Conservation (phyloP, 2,329 filamentous ascomycete species). For the Sclerotinia borealis region DNA sequence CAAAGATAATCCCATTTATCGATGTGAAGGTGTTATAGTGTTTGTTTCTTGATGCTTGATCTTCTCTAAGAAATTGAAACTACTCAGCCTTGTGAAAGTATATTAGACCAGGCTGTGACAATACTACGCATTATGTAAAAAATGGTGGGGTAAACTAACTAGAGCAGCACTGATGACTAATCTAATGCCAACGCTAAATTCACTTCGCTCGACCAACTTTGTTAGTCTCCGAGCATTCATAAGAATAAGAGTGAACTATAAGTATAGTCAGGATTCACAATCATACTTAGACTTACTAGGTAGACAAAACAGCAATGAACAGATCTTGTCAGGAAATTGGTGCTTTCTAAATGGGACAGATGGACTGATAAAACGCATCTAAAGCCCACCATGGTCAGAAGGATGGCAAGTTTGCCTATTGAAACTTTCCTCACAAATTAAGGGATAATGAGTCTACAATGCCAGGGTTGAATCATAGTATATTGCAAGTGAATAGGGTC, state of each 20-base stretch:
- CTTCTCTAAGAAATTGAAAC: neutral
- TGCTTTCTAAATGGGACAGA: neutral
- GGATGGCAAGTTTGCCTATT: neutral
- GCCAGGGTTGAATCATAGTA: neutral
- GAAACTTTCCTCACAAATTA: neutral
- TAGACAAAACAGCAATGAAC: neutral
- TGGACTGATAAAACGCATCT: neutral
- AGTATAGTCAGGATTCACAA: neutral
- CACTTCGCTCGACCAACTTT: neutral
- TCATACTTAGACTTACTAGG: no score
- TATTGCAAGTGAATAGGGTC: neutral
- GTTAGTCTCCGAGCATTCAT: neutral
- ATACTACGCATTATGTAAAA: conserved; percentile 12
- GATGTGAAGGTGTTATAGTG: neutral
- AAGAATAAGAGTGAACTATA: neutral
- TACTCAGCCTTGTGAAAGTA: conserved; percentile 8
- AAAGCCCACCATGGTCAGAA: neutral
- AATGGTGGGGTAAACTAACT: neutral
- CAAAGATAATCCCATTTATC: conserved; percentile 27
- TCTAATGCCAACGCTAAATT: neutral
- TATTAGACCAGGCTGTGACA: conserved; percentile 18
- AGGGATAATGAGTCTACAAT: neutral
- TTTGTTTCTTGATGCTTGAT: neutral
- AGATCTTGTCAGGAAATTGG: neutral
- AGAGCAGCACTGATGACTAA: conserved; percentile 3